These are phyloP conservation scores for Fusarium sp. DNA, from an alignment of 2,329 filamentous ascomycete genomes.

Conservation along the genomic window DNA sequence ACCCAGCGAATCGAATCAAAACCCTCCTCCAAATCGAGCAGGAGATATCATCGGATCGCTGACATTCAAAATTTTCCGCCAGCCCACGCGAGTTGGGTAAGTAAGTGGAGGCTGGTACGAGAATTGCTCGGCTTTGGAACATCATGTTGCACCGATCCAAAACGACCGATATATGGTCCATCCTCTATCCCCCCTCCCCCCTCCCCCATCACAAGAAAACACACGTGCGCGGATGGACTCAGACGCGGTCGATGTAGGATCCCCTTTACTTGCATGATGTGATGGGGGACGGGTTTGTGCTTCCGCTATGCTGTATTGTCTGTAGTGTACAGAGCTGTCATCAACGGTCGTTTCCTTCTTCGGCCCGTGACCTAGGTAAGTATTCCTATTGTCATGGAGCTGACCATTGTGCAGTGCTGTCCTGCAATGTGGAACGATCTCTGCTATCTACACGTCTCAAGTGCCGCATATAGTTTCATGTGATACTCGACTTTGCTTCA, in stretches of 20 bases:
- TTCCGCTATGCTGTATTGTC: conserved; percentile 30
- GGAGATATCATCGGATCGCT: conserved; percentile 15
- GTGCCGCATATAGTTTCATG: conserved; percentile 1
- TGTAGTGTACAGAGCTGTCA: conserved; percentile 29
- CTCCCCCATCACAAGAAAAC: neutral
- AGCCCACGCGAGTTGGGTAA: conserved; percentile 31
- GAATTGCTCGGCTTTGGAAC: conserved; percentile 43
- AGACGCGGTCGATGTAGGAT: conserved; percentile 1
- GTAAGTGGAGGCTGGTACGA: conserved; percentile 40
- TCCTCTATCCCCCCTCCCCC: conserved; percentile 1
- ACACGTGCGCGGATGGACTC: neutral
- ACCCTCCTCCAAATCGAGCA: conserved; percentile 6
- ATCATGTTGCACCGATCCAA: conserved; percentile 30
- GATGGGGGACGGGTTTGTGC: conserved; percentile 13
- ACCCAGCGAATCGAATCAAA: conserved; percentile 7
- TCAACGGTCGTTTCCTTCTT: conserved; percentile 26
- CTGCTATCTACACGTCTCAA: conserved; percentile 7
- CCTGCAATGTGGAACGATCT: conserved; percentile 3
- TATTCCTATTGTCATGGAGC: conserved; percentile 20
- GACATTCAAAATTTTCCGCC: conserved; percentile 21
- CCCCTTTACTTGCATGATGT: neutral
- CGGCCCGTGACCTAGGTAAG: conserved; percentile 11
- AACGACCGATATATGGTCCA: conserved; percentile 16
- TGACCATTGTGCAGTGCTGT: conserved; percentile 3
- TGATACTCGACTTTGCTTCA: neutral